phyloP scores from a whole-genome alignment of 1,284 basidiomycete genomes.

The Fomitopsis betulina region DNA sequence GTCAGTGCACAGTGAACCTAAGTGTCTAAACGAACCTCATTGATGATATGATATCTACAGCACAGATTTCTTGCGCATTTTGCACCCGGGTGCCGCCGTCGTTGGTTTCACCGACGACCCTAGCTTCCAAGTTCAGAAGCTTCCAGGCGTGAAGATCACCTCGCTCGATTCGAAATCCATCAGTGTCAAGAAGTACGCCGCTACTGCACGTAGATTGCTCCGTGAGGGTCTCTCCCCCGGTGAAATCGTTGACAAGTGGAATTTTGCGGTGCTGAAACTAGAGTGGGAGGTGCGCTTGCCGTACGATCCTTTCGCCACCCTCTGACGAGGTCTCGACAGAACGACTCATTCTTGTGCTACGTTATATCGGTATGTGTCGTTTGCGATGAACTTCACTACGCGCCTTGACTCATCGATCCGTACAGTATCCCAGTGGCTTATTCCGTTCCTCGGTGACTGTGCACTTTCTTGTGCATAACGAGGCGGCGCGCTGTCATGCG shows the following conservation, averaged over 20 bases:
- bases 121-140: conserved; percentile 40
- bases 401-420: neutral
- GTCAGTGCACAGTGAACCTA: neutral
- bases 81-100: conserved; percentile 60
- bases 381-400: conserved; percentile 32
- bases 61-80: conserved; percentile 43
- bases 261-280: conserved; percentile 52
- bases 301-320: neutral
- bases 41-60: neutral
- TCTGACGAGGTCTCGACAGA: neutral
- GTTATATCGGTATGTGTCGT: neutral
- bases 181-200: conserved; percentile 39
- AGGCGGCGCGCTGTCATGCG: conserved; percentile 45
- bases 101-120: conserved; percentile 44
- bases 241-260: conserved; percentile 40
- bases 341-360: neutral
- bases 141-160: conserved; percentile 46
- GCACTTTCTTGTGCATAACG: conserved; percentile 55
- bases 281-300: conserved; percentile 50
- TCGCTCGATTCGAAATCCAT: conserved; percentile 43
- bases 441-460: conserved; percentile 29
- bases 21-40: neutral
- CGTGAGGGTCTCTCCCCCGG: conserved; percentile 34
- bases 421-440: conserved; percentile 37
- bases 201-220: conserved; percentile 34